phyloP scores from a whole-genome alignment of 192 early-diverging fungal genomes.

The Dissophora ornata region DNA sequence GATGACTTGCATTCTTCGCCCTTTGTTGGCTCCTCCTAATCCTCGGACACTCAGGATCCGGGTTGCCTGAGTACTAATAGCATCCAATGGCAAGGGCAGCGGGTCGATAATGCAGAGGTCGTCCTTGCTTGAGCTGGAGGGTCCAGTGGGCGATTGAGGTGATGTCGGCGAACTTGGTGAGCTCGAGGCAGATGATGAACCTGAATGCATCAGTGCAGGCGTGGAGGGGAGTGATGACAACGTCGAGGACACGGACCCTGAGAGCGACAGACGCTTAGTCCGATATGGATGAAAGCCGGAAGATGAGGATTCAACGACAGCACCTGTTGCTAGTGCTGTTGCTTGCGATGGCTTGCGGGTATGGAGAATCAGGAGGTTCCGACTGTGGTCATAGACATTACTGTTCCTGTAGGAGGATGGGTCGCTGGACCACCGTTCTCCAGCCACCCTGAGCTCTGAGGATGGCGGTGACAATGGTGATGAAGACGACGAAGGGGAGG shows the following conservation, averaged over 20 bases:
- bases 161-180: constrained; percentile 29
- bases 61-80: constrained; percentile 10
- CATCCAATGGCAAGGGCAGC: constrained; percentile 17
- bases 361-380: constrained; percentile 46
- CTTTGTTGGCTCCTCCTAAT: constrained; percentile 32
- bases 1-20: constrained; percentile 48
- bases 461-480: neutral
- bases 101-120: constrained; percentile 13
- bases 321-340: neutral
- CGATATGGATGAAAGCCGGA: constrained; percentile 29
- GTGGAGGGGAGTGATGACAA: constrained; percentile 33
- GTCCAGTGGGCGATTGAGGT: neutral
- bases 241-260: constrained; percentile 6
- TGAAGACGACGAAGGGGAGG: neutral
- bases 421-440: constrained; percentile 42
- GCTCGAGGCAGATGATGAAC: constrained; percentile 26
- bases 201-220: constrained; percentile 21
- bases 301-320: neutral
- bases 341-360: constrained; percentile 22
- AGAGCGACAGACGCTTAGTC: constrained; percentile 6
- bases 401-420: constrained; percentile 29
- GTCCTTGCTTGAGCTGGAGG: constrained; percentile 10
- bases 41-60: constrained; percentile 42
- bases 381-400: constrained; percentile 38
- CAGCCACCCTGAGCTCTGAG: constrained; percentile 20